Evolutionary conservation across 1,284 basidiomycete species (phyloP), one percentile per base, ranked within the genome.

Genomic region (Ceratobasidium papillatum): DNA sequence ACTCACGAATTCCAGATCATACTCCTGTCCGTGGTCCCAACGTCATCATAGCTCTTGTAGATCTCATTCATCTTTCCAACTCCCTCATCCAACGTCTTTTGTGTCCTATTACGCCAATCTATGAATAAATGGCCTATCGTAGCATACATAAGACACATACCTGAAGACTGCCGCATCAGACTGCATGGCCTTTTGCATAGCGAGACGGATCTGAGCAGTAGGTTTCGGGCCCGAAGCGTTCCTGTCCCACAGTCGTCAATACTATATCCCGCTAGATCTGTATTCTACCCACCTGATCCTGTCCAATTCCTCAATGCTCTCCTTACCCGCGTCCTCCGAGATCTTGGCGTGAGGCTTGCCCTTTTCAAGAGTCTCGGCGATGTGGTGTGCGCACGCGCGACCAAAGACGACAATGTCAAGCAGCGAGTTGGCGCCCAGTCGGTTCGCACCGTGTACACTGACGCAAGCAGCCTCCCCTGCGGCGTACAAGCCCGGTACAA

Each of bases 161-260:
- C 92, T 87, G 88, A 96, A 96, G 77, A 96, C 94, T 78, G 94
- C 94, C 66, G 94, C 94, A 82, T 96, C 94, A 61, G 90, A 83
- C 84, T 99, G 97, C 97, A 99, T 99, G 68, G 95, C 95, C 87
- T 98, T 98, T 84, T 99, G 98, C 95, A 99, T 96, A 81, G 95
- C 91, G 76, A 98, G 83, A 78, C 98, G 90, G 82, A 99, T 93
- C 81, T 96, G 89, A 25, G 95, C 91, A 54, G 97, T 99, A 61
- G 94, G 87, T 80, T 93, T 89, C 45, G 93, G 87, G 41, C 98
- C 98, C 80, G 90, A 86, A 9, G 95, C 85, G 74, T 89, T 94
- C 79, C 94, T 89, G 74, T 43, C 58, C 52, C 38, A 69, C 38
- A 34, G 25, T 34, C 52, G 17, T 52, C 51, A 66, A 51, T 45